phyloP scores from a whole-genome alignment of 2,329 filamentous ascomycete genomes.

The Chaetomiaceae sp. region DNA sequence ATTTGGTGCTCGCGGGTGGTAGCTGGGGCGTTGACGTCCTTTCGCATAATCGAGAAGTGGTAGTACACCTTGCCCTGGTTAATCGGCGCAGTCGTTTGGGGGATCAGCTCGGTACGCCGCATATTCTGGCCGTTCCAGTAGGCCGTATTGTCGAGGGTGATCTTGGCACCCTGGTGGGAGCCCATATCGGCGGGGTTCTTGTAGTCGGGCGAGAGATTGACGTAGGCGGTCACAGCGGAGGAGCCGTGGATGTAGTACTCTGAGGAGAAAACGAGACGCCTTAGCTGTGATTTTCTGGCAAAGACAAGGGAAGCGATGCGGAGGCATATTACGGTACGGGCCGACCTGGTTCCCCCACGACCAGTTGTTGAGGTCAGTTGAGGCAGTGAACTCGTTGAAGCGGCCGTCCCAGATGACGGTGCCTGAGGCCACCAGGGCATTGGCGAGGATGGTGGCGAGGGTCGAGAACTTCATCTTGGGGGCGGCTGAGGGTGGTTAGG shows the following conservation, averaged over 20 bases:
- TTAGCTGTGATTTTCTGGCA: background rate
- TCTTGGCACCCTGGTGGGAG: conserved; percentile 62
- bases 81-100: conserved; percentile 61
- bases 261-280: no score
- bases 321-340: conserved; percentile 46
- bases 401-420: no score
- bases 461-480: no score
- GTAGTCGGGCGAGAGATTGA: conserved; percentile 54
- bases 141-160: conserved; percentile 59
- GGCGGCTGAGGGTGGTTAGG: no score
- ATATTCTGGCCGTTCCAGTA: conserved; percentile 70
- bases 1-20: conserved; percentile 63
- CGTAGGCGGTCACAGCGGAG: conserved; percentile 51
- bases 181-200: conserved; percentile 61
- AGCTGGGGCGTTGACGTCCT: conserved; percentile 54
- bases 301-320: no score
- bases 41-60: conserved; percentile 64
- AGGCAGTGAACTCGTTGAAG: no score
- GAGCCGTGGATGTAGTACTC: conserved; percentile 71
- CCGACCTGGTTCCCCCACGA: conserved; percentile 57
- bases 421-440: no score
- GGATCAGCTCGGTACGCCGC: conserved; percentile 70
- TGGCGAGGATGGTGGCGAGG: no score
- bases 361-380: no score
- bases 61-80: conserved; percentile 64